Evolutionary conservation across 139 green algal genomes (phyloP), one percentile per base, ranked within the genome.

Genomic region (Tetraselmis striata): DNA sequence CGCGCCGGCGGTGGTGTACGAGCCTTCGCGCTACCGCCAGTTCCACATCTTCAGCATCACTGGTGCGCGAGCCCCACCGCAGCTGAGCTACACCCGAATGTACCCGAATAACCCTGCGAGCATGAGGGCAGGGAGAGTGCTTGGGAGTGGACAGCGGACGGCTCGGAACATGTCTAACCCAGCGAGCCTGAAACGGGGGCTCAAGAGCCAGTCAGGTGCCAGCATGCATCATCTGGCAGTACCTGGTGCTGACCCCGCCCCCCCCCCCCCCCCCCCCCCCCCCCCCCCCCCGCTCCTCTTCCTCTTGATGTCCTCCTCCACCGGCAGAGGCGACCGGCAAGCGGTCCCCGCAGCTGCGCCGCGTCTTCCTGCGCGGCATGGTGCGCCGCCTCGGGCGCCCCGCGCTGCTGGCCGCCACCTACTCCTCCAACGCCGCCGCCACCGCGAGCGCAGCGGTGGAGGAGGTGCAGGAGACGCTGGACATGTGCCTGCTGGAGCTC

Each of bases 11-110:
- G 77, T 91, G 58, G 31, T 80, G 22, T 94, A 97, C 86, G 84
- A 83, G 23, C 89, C 90, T 28, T 98, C 92, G 67, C 89, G 94
- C 80, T 96, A 98, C 88, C 88, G 94, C 28, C 96, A 98, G 90
- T 96, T 90, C 89, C 95, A 98, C 88, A 88, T 95, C 23, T 98
- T 94, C 85, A 89, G 84, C 28, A 82, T 90, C 31, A 91, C 77
- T 5, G 45, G 94, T 98, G 88, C 84, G 89, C 1, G 83, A 84
- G 2, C 84, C 90, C 79, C n/a, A 83, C 25, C 84, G 84, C 59
- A 84, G 76, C 28, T 76, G 29, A 82, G 77, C 28, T 45, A 86
- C 32, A 23, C 76, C 18, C 77, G 82, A n/a, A n/a, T n/a, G n/a
- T n/a, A n/a, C n/a, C n/a, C n/a, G n/a, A n/a, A n/a, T n/a, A n/a